These are phyloP conservation scores for Asterella californica DNA, from an alignment of 225 moss, liverwort and hornwort genomes.

Conservation along the genomic window DNA sequence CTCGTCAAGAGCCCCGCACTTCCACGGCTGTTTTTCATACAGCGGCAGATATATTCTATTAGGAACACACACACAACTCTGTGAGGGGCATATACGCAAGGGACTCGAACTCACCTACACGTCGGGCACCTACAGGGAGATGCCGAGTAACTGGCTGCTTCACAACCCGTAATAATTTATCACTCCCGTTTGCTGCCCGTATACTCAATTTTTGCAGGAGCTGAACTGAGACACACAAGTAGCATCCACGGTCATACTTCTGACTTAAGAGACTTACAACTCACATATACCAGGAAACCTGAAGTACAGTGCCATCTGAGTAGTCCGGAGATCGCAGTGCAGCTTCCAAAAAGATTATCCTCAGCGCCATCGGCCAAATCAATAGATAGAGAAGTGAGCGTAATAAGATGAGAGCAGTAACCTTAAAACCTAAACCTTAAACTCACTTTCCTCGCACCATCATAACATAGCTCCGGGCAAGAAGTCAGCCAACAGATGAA, in stretches of 20 bases:
- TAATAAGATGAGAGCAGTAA: too few relatives aligned
- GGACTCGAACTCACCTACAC: conserved; percentile 58
- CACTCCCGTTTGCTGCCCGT: conserved; percentile 85
- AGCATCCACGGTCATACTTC: neutral
- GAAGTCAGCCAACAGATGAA: neutral
- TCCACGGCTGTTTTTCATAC: too few relatives aligned
- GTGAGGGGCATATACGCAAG: neutral
- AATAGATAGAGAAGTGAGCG: too few relatives aligned
- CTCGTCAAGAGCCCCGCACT: too few relatives aligned
- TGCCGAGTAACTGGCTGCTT: conserved; percentile 97
- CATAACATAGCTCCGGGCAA: neutral
- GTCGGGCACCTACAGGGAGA: conserved; percentile 81
- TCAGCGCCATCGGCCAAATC: too few relatives aligned
- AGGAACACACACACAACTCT: neutral
- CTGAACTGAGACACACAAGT: conserved; percentile 55
- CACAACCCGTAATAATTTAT: conserved; percentile 84
- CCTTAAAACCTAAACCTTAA: neutral
- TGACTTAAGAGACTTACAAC: neutral
- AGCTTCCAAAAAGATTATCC: too few relatives aligned
- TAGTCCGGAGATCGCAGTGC: too few relatives aligned
- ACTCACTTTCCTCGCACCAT: neutral
- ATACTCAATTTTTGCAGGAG: conserved; percentile 84
- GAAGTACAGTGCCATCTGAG: too few relatives aligned
- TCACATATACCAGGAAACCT: too few relatives aligned
- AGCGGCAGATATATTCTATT: neutral